Conservation (phyloP, 495 filamentous ascomycete genomes). For the Tetracladium setigerum region DNA sequence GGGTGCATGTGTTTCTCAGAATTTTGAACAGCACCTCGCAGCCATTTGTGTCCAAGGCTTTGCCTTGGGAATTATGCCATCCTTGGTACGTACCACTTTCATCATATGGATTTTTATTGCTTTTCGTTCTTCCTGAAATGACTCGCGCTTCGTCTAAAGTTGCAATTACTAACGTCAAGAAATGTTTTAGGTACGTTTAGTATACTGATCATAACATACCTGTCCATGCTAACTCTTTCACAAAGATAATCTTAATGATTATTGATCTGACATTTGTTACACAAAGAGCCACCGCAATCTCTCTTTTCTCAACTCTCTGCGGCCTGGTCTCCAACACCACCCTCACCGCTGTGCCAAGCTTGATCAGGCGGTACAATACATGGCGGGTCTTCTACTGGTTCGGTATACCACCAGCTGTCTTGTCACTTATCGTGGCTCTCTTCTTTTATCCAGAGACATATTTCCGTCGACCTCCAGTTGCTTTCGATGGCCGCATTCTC, state of each 20-base stretch:
- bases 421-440: conserved; percentile 1
- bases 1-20: neutral
- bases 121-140: too few species aligned
- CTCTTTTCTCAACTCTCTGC: neutral
- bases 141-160: neutral
- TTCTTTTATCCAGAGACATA: conserved; percentile 14
- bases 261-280: conserved; percentile 12
- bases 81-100: conserved; percentile 6
- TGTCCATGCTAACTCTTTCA: too few species aligned
- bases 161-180: neutral
- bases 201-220: too few species aligned
- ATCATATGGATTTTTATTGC: too few species aligned
- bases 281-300: neutral
- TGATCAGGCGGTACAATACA: neutral
- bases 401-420: neutral
- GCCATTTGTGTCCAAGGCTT: conserved; percentile 5
- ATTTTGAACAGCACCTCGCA: conserved; percentile 4
- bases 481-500: conserved; percentile 13
- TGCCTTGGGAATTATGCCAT: conserved; percentile 2
- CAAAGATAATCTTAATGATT: conserved; percentile 1
- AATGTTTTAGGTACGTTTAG: neutral
- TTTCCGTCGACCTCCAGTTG: conserved; percentile 10
- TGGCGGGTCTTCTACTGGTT: conserved; percentile 6
- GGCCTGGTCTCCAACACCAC: neutral
- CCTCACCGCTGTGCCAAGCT: neutral